Evolutionary conservation across 1,284 basidiomycete genomes (phyloP), one percentile per base, ranked within the genome.

Genomic region (Stygiomarasmius scandens): DNA sequence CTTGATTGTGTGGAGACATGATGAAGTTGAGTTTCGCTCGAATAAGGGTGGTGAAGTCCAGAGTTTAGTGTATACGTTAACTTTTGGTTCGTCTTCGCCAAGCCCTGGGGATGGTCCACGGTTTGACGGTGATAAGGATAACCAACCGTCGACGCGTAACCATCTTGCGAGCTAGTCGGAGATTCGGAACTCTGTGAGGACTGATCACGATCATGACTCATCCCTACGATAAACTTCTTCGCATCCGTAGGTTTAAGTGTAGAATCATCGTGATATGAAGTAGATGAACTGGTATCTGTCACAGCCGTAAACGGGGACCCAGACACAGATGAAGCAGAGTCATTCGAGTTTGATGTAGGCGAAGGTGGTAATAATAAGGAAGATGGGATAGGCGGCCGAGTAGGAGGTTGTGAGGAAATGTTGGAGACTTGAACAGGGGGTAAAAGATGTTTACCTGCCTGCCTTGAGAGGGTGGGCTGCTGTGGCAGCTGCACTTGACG

Each of bases 181-280:
- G 44, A 50, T 16, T 43, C 55, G 36, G 55, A 56, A 38, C 55
- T 56, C 25, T 32, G 41, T 14, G 55, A 57, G 19, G 49, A 52
- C 8, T 41, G 49, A 11, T 49, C 48, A 32, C 27, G 25, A 24
- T 52, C 55, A 20, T 52, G 44, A 24, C 45, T 50, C 9, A 19
- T 44, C 34, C 52, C 46, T 16, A 52, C 32, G 44, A 48, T 46
- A 36, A 57, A 57, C 25, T 38, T 52, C 24, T 50, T 52, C 10
- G 55, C 55, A 14, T 57, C 55, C n/a, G 27, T 43, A 38, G 49
- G 50, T n/a, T 52, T 52, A 24, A 57, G 55, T 25, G 32, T 57
- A 8, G 55, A 41, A 29, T 57, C 51, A 41, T 12, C 8, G 3
- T 22, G 43, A 47, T 49, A 27, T 22, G 29, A 50, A n/a, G 49